Evolutionary conservation across 2,329 filamentous ascomycete genomes (phyloP), one percentile per base, ranked within the genome.

Genomic region (Juglanconis oblonga): DNA sequence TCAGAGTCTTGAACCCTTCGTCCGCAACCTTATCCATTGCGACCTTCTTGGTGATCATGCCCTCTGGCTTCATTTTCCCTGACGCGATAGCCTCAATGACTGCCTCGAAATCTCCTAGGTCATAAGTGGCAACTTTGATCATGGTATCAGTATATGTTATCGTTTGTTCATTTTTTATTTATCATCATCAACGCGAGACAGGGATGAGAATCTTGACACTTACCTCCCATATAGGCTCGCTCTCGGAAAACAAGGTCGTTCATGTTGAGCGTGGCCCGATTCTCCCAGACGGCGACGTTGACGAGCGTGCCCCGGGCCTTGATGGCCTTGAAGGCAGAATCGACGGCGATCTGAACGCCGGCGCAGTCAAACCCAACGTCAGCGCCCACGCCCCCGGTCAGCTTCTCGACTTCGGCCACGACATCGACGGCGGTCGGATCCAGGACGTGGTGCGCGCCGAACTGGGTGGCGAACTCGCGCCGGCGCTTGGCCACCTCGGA

Each of bases 41-140:
- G 33, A 85, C 81, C 65, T 75, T 81, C 57, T 78, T 75, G 0
- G 81, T 85, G 44, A 85, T 82, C 82, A 85, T 84, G 48, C 71
- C 71, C 36, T 73, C 73, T 0, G 82, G 81, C 57, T 77, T 75
- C 47, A 84, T 62, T 57, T 63, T 55, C 57, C 67, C 66, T 11
- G 62, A 62, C 4, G 54, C 55, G 42, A 69, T 54, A 13, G 66
- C 63, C 5, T 67, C 65, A 13, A 69, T 67, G 14, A 69, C 67
- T 11, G 64, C 64, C 56, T 69, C 55, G 52, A 65, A 68, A 45
- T 69, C 67, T 9, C 61, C 61, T 5, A 54, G 53, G 32, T 53
- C 49, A 5, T 62, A 60, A 24, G 61, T 62, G 13, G 57, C 61
- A 54, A 60, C 61, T 62, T 45, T 5, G 32, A 24, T 14, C 31